Evolutionary conservation across 2,329 filamentous ascomycete species (phyloP).

Genomic region (Beauveria rudraprayagi): DNA sequence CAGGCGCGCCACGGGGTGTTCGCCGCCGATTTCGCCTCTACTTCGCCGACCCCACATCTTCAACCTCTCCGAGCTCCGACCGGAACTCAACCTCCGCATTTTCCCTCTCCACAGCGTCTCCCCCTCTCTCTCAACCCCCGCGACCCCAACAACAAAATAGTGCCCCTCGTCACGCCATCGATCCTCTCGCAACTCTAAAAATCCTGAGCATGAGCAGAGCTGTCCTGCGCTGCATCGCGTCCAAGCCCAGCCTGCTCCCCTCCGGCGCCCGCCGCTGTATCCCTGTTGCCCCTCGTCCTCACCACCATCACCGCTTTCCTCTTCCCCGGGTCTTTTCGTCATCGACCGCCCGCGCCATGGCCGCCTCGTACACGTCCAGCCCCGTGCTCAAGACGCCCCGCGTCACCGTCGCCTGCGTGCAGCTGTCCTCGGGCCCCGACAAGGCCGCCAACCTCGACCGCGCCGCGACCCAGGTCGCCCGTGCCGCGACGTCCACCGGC

Average conservation of each 20-base stretch:
- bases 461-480: conserved; percentile 73
- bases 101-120: background rate
- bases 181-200: background rate
- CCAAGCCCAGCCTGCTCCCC: background rate
- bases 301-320: background rate
- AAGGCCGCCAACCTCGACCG: conserved; percentile 77
- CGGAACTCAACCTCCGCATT: background rate
- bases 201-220: background rate
- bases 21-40: no score
- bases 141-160: background rate
- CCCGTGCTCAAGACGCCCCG: conserved; percentile 57
- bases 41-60: no score
- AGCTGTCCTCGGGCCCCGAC: conserved; percentile 73
- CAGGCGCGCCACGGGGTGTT: no score
- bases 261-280: background rate
- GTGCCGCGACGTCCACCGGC: conserved; percentile 61
- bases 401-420: conserved; percentile 72
- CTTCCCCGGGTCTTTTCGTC: background rate
- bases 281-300: background rate
- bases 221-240: background rate
- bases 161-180: background rate
- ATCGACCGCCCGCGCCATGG: background rate
- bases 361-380: conserved; percentile 3
- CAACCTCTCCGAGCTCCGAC: no score
- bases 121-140: background rate